phyloP scores from a whole-genome alignment of 352 stramenopile species.

The Globisporangium orthogonon region DNA sequence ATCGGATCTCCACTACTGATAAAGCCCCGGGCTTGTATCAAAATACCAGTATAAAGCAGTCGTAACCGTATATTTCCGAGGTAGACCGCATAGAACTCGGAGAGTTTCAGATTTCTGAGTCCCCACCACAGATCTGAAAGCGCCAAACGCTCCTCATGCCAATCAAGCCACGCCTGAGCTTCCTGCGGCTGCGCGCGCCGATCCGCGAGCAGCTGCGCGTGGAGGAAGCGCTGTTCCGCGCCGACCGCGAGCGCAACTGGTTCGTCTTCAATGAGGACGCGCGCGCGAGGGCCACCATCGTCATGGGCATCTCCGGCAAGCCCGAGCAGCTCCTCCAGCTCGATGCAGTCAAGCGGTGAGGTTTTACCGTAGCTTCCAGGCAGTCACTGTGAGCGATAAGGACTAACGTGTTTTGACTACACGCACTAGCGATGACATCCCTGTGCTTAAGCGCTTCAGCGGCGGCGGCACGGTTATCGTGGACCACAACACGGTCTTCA shows the following conservation, averaged over 20 bases:
- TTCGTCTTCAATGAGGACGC: conserved; percentile 71
- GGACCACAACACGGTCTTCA: conserved; percentile 91
- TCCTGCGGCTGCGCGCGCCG: conserved; percentile 58
- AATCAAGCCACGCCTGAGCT: conserved; percentile 49
- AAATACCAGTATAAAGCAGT: too few species aligned
- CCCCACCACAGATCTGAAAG: neutral
- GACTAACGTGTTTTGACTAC: conserved; percentile 1
- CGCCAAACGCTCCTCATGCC: neutral
- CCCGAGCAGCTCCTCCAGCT: conserved; percentile 87
- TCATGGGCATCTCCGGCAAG: conserved; percentile 96
- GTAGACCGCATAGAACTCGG: too few species aligned
- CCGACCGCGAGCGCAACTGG: conserved; percentile 77
- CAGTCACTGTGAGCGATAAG: too few species aligned
- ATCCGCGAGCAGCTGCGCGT: conserved; percentile 86
- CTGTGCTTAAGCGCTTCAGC: conserved; percentile 93
- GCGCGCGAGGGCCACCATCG: conserved; percentile 73
- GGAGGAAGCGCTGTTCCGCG: conserved; percentile 91
- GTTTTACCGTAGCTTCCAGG: too few species aligned
- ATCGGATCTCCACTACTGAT: neutral
- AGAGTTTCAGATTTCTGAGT: too few species aligned
- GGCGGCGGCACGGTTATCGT: conserved; percentile 97
- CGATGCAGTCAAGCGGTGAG: conserved; percentile 63
- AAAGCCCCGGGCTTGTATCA: too few species aligned
- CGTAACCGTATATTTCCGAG: too few species aligned
- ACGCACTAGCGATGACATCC: conserved; percentile 56